Evolutionary conservation across 2,329 filamentous ascomycete species (phyloP), one percentile per base, ranked within the genome.

Genomic region (Dryadomyces quercivorus): DNA sequence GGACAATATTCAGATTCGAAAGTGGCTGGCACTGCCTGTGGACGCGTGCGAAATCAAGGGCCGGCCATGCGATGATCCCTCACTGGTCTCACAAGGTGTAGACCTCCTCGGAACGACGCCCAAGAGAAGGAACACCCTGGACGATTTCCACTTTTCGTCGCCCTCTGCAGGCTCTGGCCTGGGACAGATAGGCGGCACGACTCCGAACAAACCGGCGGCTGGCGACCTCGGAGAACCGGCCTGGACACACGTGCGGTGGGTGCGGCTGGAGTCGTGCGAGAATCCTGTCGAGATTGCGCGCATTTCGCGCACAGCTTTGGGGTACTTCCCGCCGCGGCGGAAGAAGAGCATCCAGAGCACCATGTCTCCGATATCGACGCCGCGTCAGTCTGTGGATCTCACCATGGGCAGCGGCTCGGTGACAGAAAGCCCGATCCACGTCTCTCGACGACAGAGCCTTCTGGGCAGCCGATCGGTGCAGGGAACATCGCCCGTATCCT

Each of bases 181-280:
- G 26, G 26, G 26, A 4, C 26, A 66, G 38, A 49, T 18, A 5
- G 49, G 26, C 46, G 40, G 16, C n/a, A 26, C n/a, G 18, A 51
- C 55, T 4, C 18, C 48, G 6, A 51, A 31, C 26, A 48, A 22
- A 10, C 16, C 55, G 13, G 22, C 48, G 9, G 5, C 42, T 4
- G 57, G 52, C 1, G 8, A 40, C 36, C 15, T 84, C n/a, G 71
- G 76, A 34, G 85, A 87, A 51, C 76, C 71, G 49, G 80, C 82
- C 5, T 95, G 89, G 88, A 85, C 80, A 56, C 90, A 96, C 68
- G 88, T 95, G 56, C 84, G 88, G 48, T 96, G 90, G 89, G 88
- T 95, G 1, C 74, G 85, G 34, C 77, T 96, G 26, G 87, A 92
- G 58, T 85, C 83, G 21, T 71, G 75, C 50, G 67, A 70, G 16